Evolutionary conservation across 306 rosid genomes (phyloP), one percentile per base, ranked within the genome.

Genomic region (Sindora glabra): DNA sequence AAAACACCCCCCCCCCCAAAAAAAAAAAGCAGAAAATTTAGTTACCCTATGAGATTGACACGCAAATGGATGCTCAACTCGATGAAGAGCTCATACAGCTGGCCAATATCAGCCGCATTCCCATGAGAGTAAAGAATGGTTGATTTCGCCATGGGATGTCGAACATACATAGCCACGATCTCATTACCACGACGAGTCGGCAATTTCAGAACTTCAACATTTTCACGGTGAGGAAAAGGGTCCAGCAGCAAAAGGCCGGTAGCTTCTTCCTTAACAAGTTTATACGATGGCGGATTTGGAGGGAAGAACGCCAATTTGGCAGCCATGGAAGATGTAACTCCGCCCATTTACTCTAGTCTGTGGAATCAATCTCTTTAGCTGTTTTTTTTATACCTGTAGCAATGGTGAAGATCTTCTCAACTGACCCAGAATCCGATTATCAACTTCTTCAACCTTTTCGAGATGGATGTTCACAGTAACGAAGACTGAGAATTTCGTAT

Each of bases 251-350:
- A 64, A 8, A 83, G 68, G 9, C 84, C 87, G 1, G 92, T 75
- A 2, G 74, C 69, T 34, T 66, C 59, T 46, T 83, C 89, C 23
- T 78, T 81, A 0, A 66, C 16, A 0, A 89, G 69, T 74, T 75
- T 83, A 82, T 89, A 89, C 8, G 95, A 86, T 1, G 97, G 79
- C 19, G 97, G 97, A 58, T 67, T 77, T 2, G 97, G 97, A 1
- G 97, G 97, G 70, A 86, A 89, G 58, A 89, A 89, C 0, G 95
- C 97, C 22, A 89, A 47, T 55, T 89, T 89, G 0, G 97, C 92
- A 39, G 97, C 97, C 97, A 89, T 86, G 27, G 97, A 86, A 26
- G 97, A 89, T 0, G 92, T 89, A 19, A 89, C 87, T 18, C 95
- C 97, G 29, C 97, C 97, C 97, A 87, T 81, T 14, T n/a, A n/a